phyloP scores from a whole-genome alignment of 805 yeast species.

The Vanderwaltozyma verrucispora region DNA sequence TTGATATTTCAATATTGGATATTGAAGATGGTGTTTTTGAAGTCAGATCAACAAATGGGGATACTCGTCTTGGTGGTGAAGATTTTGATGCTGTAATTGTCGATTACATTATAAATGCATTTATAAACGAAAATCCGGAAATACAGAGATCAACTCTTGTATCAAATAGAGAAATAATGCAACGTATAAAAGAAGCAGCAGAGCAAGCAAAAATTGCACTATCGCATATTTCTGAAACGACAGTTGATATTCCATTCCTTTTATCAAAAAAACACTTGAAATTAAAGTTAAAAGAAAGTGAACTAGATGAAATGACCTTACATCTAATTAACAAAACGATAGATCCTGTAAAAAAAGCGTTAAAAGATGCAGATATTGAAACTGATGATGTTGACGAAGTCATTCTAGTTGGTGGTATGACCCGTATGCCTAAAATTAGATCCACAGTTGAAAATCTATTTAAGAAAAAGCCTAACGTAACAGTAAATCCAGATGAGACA shows the following conservation, averaged over 20 bases:
- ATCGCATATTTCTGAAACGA: constrained; percentile 52
- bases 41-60: constrained; percentile 75
- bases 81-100: constrained; percentile 65
- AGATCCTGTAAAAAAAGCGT: constrained; percentile 63
- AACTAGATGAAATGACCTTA: constrained; percentile 56
- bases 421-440: constrained; percentile 76
- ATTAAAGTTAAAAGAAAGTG: constrained; percentile 48
- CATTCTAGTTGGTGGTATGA: constrained; percentile 80
- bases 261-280: constrained; percentile 52
- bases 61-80: constrained; percentile 80
- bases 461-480: constrained; percentile 54
- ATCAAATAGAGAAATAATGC: constrained; percentile 47
- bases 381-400: constrained; percentile 63
- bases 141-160: constrained; percentile 31
- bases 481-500: constrained; percentile 87
- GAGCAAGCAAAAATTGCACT: constrained; percentile 69
- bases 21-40: constrained; percentile 76
- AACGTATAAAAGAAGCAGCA: constrained; percentile 70
- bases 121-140: constrained; percentile 41
- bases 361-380: constrained; percentile 61
- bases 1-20: constrained; percentile 68
- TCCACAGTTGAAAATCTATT: constrained; percentile 50
- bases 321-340: constrained; percentile 58
- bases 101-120: constrained; percentile 45
- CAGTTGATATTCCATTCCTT: constrained; percentile 61